Conservation (phyloP, 768 basidiomycete species). For the Leccinum longicurvipes region DNA sequence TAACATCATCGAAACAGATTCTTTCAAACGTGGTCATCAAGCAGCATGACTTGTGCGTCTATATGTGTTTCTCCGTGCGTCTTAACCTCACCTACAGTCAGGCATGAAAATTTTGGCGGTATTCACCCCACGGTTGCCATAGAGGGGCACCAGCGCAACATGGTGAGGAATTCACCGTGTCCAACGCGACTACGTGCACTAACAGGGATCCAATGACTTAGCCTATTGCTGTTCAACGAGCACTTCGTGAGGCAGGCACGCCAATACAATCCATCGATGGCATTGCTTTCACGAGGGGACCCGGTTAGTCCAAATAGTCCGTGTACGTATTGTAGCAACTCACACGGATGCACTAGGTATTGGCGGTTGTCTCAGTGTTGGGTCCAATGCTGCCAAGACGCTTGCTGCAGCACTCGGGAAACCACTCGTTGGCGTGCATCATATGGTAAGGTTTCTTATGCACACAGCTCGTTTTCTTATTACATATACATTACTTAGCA, state of each 20-base stretch:
- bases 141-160: constrained; percentile 71
- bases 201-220: constrained; percentile 25
- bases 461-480: background rate
- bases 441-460: constrained; percentile 64
- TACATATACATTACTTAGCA: constrained; percentile 47
- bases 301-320: constrained; percentile 43
- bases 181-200: background rate
- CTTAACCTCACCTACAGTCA: background rate
- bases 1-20: constrained; percentile 64
- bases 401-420: constrained; percentile 75
- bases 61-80: background rate
- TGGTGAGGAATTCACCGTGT: constrained; percentile 42
- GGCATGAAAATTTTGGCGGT: constrained; percentile 47
- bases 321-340: background rate
- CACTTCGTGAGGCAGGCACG: constrained; percentile 63
- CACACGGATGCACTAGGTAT: constrained; percentile 48
- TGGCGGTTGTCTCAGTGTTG: constrained; percentile 74
- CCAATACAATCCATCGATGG: constrained; percentile 68
- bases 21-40: constrained; percentile 85
- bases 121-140: constrained; percentile 81
- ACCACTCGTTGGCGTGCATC: constrained; percentile 88
- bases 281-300: constrained; percentile 88
- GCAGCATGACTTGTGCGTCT: constrained; percentile 62
- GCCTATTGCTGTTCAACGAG: constrained; percentile 71
- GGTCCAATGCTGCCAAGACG: constrained; percentile 79